Evolutionary conservation across 352 stramenopile genomes (phyloP), one percentile per base, ranked within the genome.

Genomic region (Hyaloperonospora arabidopsidis): DNA sequence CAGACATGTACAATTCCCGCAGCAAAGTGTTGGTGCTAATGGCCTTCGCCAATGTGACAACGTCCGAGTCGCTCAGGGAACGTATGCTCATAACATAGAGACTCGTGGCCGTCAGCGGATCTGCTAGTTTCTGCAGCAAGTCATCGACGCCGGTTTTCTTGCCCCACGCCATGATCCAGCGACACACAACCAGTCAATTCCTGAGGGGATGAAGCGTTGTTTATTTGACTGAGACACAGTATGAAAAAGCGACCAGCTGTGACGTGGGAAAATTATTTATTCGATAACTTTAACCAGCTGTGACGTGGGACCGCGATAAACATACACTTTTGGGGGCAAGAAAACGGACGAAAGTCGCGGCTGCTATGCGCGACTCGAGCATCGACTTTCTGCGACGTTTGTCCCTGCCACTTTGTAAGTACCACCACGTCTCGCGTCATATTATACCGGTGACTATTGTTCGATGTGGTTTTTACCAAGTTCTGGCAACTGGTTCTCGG

Each of bases 51-150:
- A 93, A 67, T 17, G 64, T 60, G 17, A 65, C 61, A 17, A 76
- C 58, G 45, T 93, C 82, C 8, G 56, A 43, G 32, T 87, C 74
- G 8, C 63, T 70, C 45, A 93, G 59, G 35, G 76, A 82, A 49
- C 79, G 79, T 19, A 75, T 85, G 62, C 72, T 79, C 35, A 93
- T 73, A 36, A 93, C 76, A 59, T 79, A 90, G 34, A 93, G 75
- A 48, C 59, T 83, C 51, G 73, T 80, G 43, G 62, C 61, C 3
- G 82, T 89, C 47, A 70, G 72, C 0, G 78, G 68, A 59, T 87
- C 70, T 48, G 67, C 57, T 34, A 90, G 64, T 51, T 76, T 79
- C 65, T 79, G 60, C 43, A 89, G 67, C 61, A 90, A 55, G 52
- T 93, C 79, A n/a, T 87, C 74, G 28, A 89, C 79, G 29, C 79